phyloP scores from a whole-genome alignment of 106 monocot genomes.

The Dendrobium catenatum region DNA sequence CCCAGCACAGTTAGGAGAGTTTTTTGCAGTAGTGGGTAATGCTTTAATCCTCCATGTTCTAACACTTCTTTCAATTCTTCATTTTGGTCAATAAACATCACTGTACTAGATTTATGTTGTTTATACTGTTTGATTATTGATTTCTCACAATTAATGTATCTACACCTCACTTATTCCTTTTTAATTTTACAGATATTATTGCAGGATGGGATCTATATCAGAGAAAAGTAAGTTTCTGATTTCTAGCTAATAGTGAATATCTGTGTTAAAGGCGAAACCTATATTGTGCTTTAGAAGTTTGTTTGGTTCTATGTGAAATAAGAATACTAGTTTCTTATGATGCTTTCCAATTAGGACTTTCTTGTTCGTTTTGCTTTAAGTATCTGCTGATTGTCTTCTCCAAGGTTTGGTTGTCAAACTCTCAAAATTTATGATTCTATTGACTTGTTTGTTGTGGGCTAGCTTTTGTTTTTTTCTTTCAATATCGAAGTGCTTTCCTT shows the following conservation, averaged over 20 bases:
- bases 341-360: background rate
- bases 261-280: background rate
- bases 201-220: conserved; percentile 47
- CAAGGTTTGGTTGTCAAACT: background rate
- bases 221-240: conserved; percentile 30
- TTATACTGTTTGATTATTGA: background rate
- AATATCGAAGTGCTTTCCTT: background rate
- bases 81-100: background rate
- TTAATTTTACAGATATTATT: conserved; percentile 43
- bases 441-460: background rate
- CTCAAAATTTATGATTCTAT: background rate
- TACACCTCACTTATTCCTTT: background rate
- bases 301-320: background rate
- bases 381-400: background rate
- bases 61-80: background rate
- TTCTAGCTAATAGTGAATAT: background rate
- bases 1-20: conserved; percentile 44
- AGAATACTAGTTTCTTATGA: background rate
- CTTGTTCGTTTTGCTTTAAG: background rate
- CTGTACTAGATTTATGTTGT: background rate
- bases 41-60: conserved; percentile 12
- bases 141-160: background rate
- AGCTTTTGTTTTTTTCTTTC: background rate
- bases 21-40: conserved; percentile 49
- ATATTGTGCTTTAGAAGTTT: background rate